phyloP scores from a whole-genome alignment of 2,329 filamentous ascomycete genomes.

The Endoconidiophora polonica region DNA sequence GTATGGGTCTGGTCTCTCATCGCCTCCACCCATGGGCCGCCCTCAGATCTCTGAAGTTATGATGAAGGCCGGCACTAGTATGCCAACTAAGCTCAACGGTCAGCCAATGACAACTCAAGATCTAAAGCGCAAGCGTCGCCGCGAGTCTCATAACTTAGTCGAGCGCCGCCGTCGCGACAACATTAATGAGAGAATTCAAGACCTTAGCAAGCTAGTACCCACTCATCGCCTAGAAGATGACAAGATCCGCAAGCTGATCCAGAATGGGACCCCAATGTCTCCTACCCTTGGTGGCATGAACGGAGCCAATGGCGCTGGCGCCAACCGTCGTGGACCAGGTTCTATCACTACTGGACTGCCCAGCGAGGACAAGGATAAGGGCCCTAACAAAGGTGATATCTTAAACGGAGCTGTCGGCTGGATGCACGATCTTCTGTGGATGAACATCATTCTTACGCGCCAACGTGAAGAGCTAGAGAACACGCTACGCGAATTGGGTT shows the following conservation, averaged over 20 bases:
- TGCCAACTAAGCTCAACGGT: slow-evolving; percentile 67
- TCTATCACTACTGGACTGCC: slow-evolving; percentile 88
- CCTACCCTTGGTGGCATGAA: slow-evolving; percentile 75
- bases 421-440: slow-evolving; percentile 97
- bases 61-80: slow-evolving; percentile 71
- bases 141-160: slow-evolving; percentile 92
- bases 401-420: slow-evolving; percentile 93
- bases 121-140: slow-evolving; percentile 75
- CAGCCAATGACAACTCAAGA: slow-evolving; percentile 61
- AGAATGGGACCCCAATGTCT: slow-evolving; percentile 80
- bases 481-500: slow-evolving; percentile 53
- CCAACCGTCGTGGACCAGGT: slow-evolving; percentile 60
- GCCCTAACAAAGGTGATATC: slow-evolving; percentile 96
- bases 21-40: slow-evolving; percentile 53
- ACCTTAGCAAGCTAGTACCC: slow-evolving; percentile 84
- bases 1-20: slow-evolving; percentile 76
- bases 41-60: slow-evolving; percentile 79
- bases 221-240: slow-evolving; percentile 88
- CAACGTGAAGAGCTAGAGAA: slow-evolving; percentile 79
- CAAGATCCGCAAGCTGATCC: slow-evolving; percentile 86
- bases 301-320: slow-evolving; percentile 68
- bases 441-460: slow-evolving; percentile 76
- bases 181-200: slow-evolving; percentile 96
- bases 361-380: slow-evolving; percentile 94
- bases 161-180: slow-evolving; percentile 91